Conservation (phyloP, 371 early-diverging fungal species). For the Circinella umbellata region DNA sequence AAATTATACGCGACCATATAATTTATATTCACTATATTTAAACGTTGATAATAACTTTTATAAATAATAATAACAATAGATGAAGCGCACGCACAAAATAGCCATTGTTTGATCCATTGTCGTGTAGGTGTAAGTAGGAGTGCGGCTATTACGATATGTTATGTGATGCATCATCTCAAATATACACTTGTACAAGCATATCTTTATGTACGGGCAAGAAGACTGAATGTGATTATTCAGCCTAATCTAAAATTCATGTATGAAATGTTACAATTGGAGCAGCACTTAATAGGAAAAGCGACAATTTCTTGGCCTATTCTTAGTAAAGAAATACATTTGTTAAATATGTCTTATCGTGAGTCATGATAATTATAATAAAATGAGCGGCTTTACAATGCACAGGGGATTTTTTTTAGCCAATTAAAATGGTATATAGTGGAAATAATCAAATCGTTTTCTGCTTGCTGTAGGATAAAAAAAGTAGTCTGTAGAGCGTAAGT, state of each 20-base stretch:
- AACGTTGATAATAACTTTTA: background rate
- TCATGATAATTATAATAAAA: slow-evolving; percentile 7
- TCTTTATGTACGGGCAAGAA: slow-evolving; percentile 65
- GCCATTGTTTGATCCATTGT: slow-evolving; percentile 62
- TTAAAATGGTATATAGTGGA: too few relatives aligned
- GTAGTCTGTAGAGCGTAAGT: too few relatives aligned
- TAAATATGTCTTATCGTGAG: slow-evolving; percentile 46
- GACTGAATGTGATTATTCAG: slow-evolving; percentile 71
- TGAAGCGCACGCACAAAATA: slow-evolving; percentile 33
- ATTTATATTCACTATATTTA: background rate
- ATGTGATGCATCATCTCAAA: slow-evolving; percentile 61
- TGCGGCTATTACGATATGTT: slow-evolving; percentile 71
- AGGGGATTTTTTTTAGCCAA: too few relatives aligned
- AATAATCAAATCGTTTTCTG: too few relatives aligned
- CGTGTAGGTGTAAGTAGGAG: slow-evolving; percentile 73
- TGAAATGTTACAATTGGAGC: slow-evolving; percentile 68
- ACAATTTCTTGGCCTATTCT: slow-evolving; percentile 46
- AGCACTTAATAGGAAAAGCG: slow-evolving; percentile 32
- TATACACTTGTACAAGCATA: slow-evolving; percentile 63
- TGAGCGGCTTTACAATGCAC: too few relatives aligned
- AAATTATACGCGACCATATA: background rate
- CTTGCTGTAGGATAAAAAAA: too few relatives aligned
- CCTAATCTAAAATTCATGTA: slow-evolving; percentile 76
- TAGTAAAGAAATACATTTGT: slow-evolving; percentile 38
- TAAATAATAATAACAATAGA: slow-evolving; percentile 22